Conservation (phyloP, 805 yeast genomes). For the Torulaspora microellipsoides region DNA sequence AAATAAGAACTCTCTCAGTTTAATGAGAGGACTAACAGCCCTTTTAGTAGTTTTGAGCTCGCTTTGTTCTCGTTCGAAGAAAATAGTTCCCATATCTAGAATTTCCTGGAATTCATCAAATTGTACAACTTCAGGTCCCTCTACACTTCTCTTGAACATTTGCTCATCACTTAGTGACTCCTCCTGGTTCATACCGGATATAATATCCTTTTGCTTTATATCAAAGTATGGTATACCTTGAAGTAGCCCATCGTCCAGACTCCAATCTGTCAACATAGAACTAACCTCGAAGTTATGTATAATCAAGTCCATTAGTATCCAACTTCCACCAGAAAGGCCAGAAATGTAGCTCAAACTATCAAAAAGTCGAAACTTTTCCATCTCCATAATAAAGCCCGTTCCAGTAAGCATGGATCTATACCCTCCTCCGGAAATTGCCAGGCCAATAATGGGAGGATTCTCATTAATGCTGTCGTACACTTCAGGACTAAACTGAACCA, state of each 20-base stretch:
- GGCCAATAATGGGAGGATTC: conserved; percentile 33
- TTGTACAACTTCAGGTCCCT: neutral
- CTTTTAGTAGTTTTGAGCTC: conserved; percentile 10
- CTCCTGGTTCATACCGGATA: conserved; percentile 13
- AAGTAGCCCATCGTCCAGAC: conserved; percentile 44
- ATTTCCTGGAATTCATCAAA: conserved; percentile 23
- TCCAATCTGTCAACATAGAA: conserved; percentile 37
- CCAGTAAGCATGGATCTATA: conserved; percentile 36
- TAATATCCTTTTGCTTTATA: conserved; percentile 26
- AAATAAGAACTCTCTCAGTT: conserved; percentile 15
- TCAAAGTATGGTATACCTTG: conserved; percentile 57
- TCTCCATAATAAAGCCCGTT: conserved; percentile 29
- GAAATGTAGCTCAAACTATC: conserved; percentile 54
- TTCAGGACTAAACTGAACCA: conserved; percentile 35
- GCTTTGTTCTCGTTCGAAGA: conserved; percentile 7
- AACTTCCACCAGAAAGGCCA: conserved; percentile 70
- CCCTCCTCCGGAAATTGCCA: conserved; percentile 38
- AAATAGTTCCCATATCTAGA: conserved; percentile 14
- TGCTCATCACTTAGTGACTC: neutral
- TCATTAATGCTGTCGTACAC: conserved; percentile 20
- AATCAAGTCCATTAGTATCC: conserved; percentile 54
- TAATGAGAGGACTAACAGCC: conserved; percentile 12
- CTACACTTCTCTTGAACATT: neutral
- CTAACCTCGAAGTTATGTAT: conserved; percentile 38
- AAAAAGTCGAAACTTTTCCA: conserved; percentile 40